Percentiles rank a stretch among this genome's conserved stretches.
Conservation (phyloP, 2,329 filamentous ascomycete genomes). For the Biscogniauxia marginata region DNA sequence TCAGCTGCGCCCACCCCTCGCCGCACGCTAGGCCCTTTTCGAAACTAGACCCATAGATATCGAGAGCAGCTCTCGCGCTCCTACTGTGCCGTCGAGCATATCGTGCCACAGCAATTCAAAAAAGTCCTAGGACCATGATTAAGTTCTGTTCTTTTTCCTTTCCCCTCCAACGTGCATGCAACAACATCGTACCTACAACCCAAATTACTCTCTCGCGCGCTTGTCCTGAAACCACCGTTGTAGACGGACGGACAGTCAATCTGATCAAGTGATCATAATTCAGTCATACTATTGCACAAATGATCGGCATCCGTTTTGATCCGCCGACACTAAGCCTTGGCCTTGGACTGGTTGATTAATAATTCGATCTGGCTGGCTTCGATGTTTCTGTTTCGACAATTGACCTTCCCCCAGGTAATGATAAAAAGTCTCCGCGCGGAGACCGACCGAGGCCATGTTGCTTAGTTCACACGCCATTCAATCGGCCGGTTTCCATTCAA, state of each 20-base stretch:
- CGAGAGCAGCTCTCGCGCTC: too few relatives aligned
- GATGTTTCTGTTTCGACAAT: neutral
- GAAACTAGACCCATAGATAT: neutral
- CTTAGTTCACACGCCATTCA: neutral
- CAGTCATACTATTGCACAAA: neutral
- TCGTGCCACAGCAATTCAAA: neutral
- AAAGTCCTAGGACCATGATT: neutral
- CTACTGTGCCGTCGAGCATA: neutral
- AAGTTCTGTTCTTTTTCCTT: neutral
- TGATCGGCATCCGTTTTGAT: neutral
- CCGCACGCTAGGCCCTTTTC: slow-evolving; percentile 23
- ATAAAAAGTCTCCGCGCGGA: neutral
- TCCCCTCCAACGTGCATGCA: too few relatives aligned
- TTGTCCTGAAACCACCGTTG: neutral
- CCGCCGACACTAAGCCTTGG: slow-evolving; percentile 9
- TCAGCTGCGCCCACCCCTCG: slow-evolving; percentile 27
- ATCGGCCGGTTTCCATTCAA: neutral
- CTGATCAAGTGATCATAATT: too few relatives aligned
- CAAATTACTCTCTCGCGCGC: too few relatives aligned
- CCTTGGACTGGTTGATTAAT: slow-evolving; percentile 21
- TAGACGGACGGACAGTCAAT: too few relatives aligned
- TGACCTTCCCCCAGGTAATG: neutral
- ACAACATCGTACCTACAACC: too few relatives aligned
- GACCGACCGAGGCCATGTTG: neutral
- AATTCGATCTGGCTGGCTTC: slow-evolving; percentile 6